These are phyloP conservation scores for Fusarium liriodendri DNA, from an alignment of 2,329 filamentous ascomycete species.

Conservation along the genomic window DNA sequence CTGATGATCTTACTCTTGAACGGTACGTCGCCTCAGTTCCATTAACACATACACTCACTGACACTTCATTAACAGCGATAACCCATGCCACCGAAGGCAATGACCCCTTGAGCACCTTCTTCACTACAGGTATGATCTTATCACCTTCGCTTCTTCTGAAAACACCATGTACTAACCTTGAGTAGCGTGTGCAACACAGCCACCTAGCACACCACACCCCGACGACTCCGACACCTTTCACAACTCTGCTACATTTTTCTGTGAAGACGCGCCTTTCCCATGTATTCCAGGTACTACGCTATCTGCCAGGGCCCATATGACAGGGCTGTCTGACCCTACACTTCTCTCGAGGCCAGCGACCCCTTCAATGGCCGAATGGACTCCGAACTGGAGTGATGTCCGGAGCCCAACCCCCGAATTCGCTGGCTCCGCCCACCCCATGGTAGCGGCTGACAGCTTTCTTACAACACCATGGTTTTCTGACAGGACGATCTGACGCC, in stretches of 20 bases:
- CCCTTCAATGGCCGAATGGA: not conserved
- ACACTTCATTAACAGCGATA: not conserved
- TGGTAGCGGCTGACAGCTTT: not conserved
- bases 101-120: not conserved
- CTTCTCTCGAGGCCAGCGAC: not conserved
- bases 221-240: not conserved
- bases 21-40: not conserved
- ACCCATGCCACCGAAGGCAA: not conserved
- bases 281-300: not conserved
- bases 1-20: not conserved
- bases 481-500: not conserved
- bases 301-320: not conserved
- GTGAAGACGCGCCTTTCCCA: not conserved
- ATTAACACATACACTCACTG: not conserved
- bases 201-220: not conserved
- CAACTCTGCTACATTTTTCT: not conserved
- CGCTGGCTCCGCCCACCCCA: not conserved
- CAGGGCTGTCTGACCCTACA: not conserved
- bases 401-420: not conserved
- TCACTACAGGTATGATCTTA: not conserved
- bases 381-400: not conserved
- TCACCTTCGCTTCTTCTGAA: not conserved
- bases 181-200: not conserved
- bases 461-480: not conserved
- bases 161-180: not conserved